Percentiles rank a stretch among this genome's conserved stretches.
These are phyloP conservation scores for Posidonia oceanica DNA, from an alignment of 116 monocot genomes.

Conservation along the genomic window DNA sequence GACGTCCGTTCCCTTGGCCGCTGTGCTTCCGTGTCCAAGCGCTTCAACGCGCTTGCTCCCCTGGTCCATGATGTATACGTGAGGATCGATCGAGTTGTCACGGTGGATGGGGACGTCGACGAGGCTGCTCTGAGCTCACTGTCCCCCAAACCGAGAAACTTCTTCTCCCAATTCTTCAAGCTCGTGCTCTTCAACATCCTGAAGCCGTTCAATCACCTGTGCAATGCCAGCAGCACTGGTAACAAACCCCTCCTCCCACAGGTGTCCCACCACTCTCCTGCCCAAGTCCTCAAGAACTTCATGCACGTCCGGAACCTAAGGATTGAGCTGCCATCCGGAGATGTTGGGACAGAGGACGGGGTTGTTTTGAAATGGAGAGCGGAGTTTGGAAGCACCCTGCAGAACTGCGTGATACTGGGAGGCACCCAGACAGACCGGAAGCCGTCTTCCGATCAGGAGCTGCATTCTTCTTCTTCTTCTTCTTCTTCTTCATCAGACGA, in stretches of 20 bases:
- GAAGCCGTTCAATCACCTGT: conserved; percentile 58
- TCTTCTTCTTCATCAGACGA: conserved; percentile 20
- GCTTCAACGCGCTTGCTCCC: conserved; percentile 44
- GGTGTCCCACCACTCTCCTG: conserved; percentile 54
- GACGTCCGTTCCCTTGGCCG: conserved; percentile 63
- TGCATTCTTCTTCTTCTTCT: background rate
- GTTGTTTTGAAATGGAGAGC: conserved; percentile 83
- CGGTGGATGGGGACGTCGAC: conserved; percentile 54
- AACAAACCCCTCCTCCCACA: conserved; percentile 41
- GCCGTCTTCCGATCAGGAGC: conserved; percentile 20
- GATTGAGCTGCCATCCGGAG: conserved; percentile 77
- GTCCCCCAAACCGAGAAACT: conserved; percentile 36
- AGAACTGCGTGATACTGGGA: conserved; percentile 85
- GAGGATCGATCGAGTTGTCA: conserved; percentile 70
- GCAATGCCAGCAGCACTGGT: conserved; percentile 18
- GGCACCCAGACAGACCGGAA: conserved; percentile 50
- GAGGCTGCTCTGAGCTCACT: conserved; percentile 22
- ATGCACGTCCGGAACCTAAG: conserved; percentile 47
- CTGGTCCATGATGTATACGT: conserved; percentile 51
- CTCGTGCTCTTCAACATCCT: conserved; percentile 41
- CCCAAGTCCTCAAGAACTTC: conserved; percentile 75
- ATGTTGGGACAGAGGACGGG: conserved; percentile 80
- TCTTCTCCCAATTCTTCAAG: conserved; percentile 59
- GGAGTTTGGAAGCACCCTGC: conserved; percentile 83
- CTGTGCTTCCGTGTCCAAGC: conserved; percentile 52